Base-by-base conservation (phyloP, 345 rosid species). In the Euphorbia tirucalli region DNA sequence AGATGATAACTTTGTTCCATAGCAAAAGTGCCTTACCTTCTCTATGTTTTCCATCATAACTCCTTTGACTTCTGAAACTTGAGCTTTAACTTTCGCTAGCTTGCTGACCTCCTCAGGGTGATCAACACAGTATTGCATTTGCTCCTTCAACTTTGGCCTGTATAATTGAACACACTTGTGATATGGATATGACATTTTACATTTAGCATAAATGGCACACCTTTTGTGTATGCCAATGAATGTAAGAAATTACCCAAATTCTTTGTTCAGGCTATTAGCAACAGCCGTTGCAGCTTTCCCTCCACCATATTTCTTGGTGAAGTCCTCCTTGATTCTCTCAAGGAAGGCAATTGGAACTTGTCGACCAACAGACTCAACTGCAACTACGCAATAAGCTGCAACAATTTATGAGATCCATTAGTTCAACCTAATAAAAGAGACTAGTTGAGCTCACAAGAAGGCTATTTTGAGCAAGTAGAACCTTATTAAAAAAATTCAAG, bases 21-120 rank as follows among this genome's bases (percentile, higher is more conserved):
- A 69, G 57, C 22, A 55, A 0, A 10, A 55, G 5, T 25, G 65
- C 7, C 65, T 65, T 73, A 85, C 99, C 99, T 95, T 95, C 77
- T 92, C 99, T 30, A 95, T 95, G 76, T 95, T 95, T 74, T 95
- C 99, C 98, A 95, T 89, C 98, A 95, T 95, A 22, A 95, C 99
- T 69, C 98, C 98, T 82, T 92, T 95, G 61, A 95, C 99, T 83
- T 95, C 99, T n/a, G 96, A 83, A 57, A 95, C 99, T 78, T 95
- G 99, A 27, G 97, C 98, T 75, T 95, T 92, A 74, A 95, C 99
- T 84, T 95, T 95, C 44, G 98, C 91, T 74, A 95, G 89, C 81
- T 95, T 92, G 85, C 89, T 95, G 80, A 92, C 87, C 86, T 95
- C 99, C 81, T 95, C 97, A 1, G 97, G 98, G 76, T 95, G 96